A percentile compares a stretch with the other conserved stretches of the same genome.
Evolutionary conservation across 768 basidiomycete genomes (phyloP).

Genomic region (Cystoderma amianthinum): DNA sequence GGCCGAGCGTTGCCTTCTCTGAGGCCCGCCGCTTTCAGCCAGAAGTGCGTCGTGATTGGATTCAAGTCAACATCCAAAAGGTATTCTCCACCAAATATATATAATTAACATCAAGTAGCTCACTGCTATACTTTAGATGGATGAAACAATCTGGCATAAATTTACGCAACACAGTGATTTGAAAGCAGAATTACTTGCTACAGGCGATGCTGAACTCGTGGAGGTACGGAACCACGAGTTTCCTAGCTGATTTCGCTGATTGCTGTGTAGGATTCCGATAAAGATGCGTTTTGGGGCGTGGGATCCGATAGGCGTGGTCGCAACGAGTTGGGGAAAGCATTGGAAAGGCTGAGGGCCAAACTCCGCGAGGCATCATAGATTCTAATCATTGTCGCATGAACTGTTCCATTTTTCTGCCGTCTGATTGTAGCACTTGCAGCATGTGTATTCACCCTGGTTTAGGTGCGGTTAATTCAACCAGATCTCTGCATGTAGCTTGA

Average conservation of each 20-base stretch:
- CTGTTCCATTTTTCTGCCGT: constrained; percentile 8
- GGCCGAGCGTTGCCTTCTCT: constrained; percentile 57
- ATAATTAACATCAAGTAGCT: not conserved
- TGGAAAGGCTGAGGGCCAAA: constrained; percentile 53
- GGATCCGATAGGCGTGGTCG: constrained; percentile 59
- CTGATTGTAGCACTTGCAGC: constrained; percentile 13
- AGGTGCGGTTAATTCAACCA: constrained; percentile 2
- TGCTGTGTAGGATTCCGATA: constrained; percentile 53
- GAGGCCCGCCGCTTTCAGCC: constrained; percentile 61
- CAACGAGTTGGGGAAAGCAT: constrained; percentile 70
- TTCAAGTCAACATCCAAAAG: constrained; percentile 58
- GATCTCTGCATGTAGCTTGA: no score
- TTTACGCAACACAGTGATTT: constrained; percentile 65
- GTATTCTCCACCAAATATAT: constrained; percentile 20
- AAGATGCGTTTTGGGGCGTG: constrained; percentile 75
- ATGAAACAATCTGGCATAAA: constrained; percentile 55
- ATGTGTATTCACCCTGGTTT: constrained; percentile 17
- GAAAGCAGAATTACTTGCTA: constrained; percentile 50
- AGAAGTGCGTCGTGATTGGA: constrained; percentile 62
- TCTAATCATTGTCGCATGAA: constrained; percentile 19
- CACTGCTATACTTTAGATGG: constrained; percentile 42
- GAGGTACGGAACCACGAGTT: constrained; percentile 39
- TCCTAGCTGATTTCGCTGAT: constrained; percentile 4
- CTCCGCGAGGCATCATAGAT: constrained; percentile 29
- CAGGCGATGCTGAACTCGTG: constrained; percentile 59